Conservation (phyloP, 495 filamentous ascomycete species). For the Aspergillus ellipticus region DNA sequence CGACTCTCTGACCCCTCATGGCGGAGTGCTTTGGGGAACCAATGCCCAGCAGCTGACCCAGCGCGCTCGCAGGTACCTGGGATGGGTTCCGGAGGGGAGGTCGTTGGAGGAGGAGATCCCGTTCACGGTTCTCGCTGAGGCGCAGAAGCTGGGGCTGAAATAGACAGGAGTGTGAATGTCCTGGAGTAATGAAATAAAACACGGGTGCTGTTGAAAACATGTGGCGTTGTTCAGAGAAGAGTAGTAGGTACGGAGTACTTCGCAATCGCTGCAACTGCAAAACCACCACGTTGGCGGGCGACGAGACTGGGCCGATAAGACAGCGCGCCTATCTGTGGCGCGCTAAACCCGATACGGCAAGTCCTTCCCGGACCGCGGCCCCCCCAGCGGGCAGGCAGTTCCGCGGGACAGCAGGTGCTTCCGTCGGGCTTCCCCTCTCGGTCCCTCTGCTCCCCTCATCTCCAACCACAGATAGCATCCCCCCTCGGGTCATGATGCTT, state of each 20-base stretch:
- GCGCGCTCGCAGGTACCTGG: slow-evolving; percentile 54
- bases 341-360: neutral
- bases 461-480: neutral
- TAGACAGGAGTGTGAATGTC: neutral
- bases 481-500: neutral
- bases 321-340: neutral
- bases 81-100: slow-evolving; percentile 50
- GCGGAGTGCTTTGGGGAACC: slow-evolving; percentile 39
- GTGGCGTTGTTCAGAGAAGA: no score
- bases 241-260: no score
- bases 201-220: neutral
- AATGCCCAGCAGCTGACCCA: slow-evolving; percentile 54
- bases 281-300: no score
- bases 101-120: slow-evolving; percentile 49
- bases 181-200: neutral
- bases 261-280: no score
- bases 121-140: slow-evolving; percentile 40
- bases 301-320: no score
- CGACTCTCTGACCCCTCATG: slow-evolving; percentile 18
- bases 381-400: neutral
- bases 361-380: neutral
- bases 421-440: neutral
- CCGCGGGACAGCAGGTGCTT: neutral
- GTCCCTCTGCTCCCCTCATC: neutral
- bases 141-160: slow-evolving; percentile 12